Evolutionary conservation across 2,329 filamentous ascomycete species (phyloP).

Genomic region (Ophiostoma quercus): DNA sequence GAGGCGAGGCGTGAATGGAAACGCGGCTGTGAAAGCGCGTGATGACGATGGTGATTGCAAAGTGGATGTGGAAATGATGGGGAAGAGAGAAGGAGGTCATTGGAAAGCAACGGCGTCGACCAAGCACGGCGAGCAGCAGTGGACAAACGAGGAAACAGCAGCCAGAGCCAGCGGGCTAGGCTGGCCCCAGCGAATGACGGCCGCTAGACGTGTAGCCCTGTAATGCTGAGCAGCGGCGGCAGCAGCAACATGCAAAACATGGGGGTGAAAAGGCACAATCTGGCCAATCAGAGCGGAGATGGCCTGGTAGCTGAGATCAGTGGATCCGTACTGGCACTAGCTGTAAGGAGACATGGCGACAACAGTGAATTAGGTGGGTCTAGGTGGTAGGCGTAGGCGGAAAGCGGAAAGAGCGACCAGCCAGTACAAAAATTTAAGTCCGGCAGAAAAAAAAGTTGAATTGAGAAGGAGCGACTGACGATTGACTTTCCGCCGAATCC

Average conservation of each 20-base stretch:
- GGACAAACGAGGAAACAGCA: not conserved
- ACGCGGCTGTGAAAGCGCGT: constrained; percentile 10
- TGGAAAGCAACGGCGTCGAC: not conserved
- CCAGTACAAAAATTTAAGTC: constrained; percentile 13
- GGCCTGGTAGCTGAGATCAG: constrained; percentile 10
- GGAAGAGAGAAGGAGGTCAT: constrained; percentile 13
- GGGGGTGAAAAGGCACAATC: constrained; percentile 9
- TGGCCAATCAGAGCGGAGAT: constrained; percentile 18
- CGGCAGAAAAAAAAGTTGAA: constrained; percentile 23
- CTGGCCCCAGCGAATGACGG: not conserved
- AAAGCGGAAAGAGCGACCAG: constrained; percentile 18
- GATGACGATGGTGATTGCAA: constrained; percentile 13
- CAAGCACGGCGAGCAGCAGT: constrained; percentile 2
- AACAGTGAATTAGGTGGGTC: not conserved
- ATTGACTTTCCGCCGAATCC: not conserved
- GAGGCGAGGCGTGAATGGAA: not conserved
- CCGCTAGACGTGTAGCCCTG: constrained; percentile 8
- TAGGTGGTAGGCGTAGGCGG: not conserved
- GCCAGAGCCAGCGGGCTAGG: not conserved
- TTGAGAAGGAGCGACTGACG: not conserved
- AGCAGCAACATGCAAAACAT: not conserved
- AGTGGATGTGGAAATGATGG: constrained; percentile 16
- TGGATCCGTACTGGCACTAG: not conserved
- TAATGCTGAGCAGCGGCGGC: not conserved
- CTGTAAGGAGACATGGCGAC: not conserved